Evolutionary conservation across 2,329 filamentous ascomycete genomes (phyloP).

Genomic region (Rosellinia necatrix): DNA sequence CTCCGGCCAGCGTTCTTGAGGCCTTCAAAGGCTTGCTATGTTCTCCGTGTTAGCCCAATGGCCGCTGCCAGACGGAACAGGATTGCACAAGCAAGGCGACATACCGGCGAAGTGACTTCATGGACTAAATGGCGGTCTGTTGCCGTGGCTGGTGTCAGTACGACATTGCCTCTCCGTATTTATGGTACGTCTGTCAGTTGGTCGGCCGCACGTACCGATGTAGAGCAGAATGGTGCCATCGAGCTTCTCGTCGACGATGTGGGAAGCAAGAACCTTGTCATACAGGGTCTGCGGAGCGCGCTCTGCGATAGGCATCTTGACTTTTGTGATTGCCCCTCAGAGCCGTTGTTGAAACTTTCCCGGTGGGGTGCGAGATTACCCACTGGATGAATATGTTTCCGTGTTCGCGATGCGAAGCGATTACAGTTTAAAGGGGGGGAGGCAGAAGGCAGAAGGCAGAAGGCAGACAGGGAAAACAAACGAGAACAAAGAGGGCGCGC

Average conservation of each 20-base stretch:
- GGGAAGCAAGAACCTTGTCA: conserved; percentile 95
- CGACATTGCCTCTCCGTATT: too few species aligned
- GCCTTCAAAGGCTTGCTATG: conserved; percentile 93
- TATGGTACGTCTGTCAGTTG: background rate
- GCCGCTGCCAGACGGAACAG: background rate
- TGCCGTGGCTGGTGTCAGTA: conserved; percentile 25
- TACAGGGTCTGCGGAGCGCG: conserved; percentile 78
- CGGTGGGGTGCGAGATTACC: background rate
- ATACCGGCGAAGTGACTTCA: conserved; percentile 94
- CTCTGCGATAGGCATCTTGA: conserved; percentile 64
- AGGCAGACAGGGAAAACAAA: too few species aligned
- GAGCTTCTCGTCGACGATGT: conserved; percentile 93
- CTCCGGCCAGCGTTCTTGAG: conserved; percentile 85
- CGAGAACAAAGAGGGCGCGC: background rate
- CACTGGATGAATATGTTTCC: background rate
- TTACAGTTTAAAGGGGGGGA: background rate
- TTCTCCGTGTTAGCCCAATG: conserved; percentile 27
- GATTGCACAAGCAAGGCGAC: conserved; percentile 40
- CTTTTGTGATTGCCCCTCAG: background rate
- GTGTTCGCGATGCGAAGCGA: background rate
- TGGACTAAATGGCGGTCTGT: conserved; percentile 93
- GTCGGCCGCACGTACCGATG: conserved; percentile 70
- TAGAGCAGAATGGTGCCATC: conserved; percentile 93
- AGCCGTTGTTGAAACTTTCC: conserved; percentile 7
- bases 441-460: background rate